Base-by-base conservation (phyloP, 345 rosid genomes). In the Erodium maritimum region DNA sequence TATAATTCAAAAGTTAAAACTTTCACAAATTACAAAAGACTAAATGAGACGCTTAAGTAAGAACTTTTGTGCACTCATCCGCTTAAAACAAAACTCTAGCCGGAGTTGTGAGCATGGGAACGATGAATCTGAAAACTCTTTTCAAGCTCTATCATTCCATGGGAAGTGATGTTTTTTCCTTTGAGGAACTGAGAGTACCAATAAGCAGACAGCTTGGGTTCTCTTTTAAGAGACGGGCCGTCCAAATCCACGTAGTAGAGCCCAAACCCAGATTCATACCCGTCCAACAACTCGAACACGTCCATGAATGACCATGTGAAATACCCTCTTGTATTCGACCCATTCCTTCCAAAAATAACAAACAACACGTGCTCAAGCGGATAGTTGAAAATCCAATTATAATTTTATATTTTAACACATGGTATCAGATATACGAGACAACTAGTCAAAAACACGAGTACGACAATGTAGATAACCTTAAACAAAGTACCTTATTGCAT, bases 271-370 rank as follows among this genome's bases (percentile, higher is more conserved):
- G 80, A 50, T 21, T 59, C 20, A 42, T 64, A 72, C 37, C 82
- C 79, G 18, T 61, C 73, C 53, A 79, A 17, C 61, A 79, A n/a
- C 66, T 82, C 80, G 19, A 70, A 59, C 18, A 67, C 13, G 55
- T 79, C 87, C 59, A 79, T 0, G 3, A 82, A 73, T 3, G 83
- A 82, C 82, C 87, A 79, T 5, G 70, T 67, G 55, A 79, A 82
- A 61, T 82, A 82, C 8, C 83, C 87, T 67, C 73, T 65, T 5
- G 61, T 55, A 37, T 79, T 23, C 5, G 81, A 74, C 59, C 83
- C 83, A 53, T 76, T 67, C 79, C 86, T 81, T n/a, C 2, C 25
- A 56, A 14, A 52, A 17, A 33, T 19, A 45, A 37, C 17, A 34
- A 23, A 21, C 7, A 21, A 52, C n/a, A n/a, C n/a, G n/a, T n/a